phyloP scores from a whole-genome alignment of 75 land plant genomes.

The Cryptomeria japonica region DNA sequence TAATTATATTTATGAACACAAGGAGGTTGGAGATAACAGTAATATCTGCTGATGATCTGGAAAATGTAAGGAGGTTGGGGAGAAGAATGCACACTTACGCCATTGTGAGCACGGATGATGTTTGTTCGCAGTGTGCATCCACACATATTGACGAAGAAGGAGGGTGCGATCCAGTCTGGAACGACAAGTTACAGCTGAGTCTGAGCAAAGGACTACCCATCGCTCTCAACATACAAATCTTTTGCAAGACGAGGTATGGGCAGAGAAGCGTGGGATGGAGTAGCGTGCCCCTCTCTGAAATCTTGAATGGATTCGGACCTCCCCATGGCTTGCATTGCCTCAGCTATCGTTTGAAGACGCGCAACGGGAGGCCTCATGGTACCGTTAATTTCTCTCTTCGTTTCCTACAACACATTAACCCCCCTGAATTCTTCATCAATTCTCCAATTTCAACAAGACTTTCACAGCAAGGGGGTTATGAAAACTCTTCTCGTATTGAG shows the following conservation, averaged over 20 bases:
- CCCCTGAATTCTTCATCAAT: no score
- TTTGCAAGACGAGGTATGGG: background rate
- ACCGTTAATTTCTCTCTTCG: background rate
- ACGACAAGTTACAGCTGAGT: background rate
- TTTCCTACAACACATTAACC: no score
- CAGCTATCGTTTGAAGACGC: background rate
- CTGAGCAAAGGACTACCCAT: background rate
- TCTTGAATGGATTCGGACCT: background rate
- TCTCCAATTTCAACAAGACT: no score
- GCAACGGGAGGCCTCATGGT: background rate
- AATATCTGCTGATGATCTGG: background rate
- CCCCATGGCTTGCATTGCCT: background rate
- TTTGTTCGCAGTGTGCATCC: background rate
- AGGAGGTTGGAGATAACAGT: background rate
- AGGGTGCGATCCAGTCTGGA: background rate
- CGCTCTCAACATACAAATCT: background rate
- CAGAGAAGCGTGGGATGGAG: background rate
- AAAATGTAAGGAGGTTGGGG: background rate
- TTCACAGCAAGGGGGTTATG: no score
- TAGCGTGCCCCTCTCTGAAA: background rate
- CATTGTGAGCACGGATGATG: background rate
- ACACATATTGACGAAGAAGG: background rate
- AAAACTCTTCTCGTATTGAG: no score
- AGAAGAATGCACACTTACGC: background rate
- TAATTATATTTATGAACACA: background rate